phyloP scores from a whole-genome alignment of 2,329 filamentous ascomycete genomes.

The Colletotrichum somersetense region DNA sequence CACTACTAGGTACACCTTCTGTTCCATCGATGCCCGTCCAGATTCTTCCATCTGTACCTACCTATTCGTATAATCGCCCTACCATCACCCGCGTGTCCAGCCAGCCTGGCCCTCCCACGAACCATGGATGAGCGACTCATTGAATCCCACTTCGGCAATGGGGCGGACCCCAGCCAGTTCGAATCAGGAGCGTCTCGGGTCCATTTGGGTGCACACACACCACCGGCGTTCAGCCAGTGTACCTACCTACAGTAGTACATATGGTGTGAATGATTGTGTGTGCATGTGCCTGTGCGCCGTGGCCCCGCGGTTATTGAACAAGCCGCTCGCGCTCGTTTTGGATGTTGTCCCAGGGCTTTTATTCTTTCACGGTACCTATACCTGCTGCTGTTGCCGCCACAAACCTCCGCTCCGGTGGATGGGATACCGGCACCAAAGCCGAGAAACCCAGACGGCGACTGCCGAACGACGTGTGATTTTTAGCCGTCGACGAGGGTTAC shows the following conservation, averaged over 20 bases:
- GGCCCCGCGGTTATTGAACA: neutral
- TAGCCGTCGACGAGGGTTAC: neutral
- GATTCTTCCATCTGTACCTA: neutral
- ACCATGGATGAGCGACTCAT: neutral
- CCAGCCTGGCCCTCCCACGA: neutral
- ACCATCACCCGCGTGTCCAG: neutral
- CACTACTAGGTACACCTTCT: neutral
- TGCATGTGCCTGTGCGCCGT: neutral
- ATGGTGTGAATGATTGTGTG: neutral
- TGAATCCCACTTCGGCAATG: neutral
- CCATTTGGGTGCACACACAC: neutral
- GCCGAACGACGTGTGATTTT: neutral
- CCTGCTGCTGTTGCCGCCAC: neutral
- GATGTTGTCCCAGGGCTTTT: neutral
- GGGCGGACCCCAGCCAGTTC: neutral
- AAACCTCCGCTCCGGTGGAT: neutral
- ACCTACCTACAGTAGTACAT: too few species aligned
- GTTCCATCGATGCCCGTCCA: neutral
- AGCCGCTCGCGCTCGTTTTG: neutral
- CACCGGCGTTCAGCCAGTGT: neutral
- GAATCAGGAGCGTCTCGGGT: conserved; percentile 11
- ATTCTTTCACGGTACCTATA: neutral
- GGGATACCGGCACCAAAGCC: neutral
- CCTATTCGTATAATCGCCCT: neutral
- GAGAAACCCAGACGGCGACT: too few species aligned